Evolutionary conservation across 208 protist genomes (phyloP).

Genomic region (Novymonas esmeraldas): DNA sequence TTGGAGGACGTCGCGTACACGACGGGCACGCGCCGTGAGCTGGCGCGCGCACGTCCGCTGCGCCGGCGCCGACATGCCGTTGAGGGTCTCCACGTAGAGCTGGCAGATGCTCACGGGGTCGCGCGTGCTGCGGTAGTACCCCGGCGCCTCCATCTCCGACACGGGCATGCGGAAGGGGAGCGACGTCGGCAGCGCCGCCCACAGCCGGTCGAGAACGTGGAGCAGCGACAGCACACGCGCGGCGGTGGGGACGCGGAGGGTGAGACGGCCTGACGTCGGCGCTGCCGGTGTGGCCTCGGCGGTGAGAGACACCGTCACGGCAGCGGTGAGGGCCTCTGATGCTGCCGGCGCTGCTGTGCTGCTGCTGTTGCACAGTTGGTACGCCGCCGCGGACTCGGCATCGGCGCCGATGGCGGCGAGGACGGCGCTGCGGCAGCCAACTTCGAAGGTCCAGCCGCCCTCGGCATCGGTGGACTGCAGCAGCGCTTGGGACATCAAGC

Average conservation of each 20-base stretch:
- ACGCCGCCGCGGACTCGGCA: slow-evolving; percentile 3
- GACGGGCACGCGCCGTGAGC: not conserved
- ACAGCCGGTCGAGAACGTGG: slow-evolving; percentile 56
- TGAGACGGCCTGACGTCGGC: not conserved
- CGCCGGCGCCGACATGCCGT: slow-evolving; percentile 20
- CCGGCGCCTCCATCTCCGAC: slow-evolving; percentile 67
- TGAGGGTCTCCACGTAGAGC: slow-evolving; percentile 65
- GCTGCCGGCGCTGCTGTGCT: not conserved
- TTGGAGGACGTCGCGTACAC: not conserved
- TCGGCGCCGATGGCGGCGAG: slow-evolving; percentile 11
- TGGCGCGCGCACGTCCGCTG: slow-evolving; percentile 4
- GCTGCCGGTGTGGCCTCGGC: not conserved
- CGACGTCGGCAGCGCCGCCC: slow-evolving; percentile 27
- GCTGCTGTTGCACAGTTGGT: not conserved
- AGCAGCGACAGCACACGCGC: slow-evolving; percentile 43
- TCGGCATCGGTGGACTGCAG: slow-evolving; percentile 12
- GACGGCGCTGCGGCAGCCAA: slow-evolving; percentile 7
- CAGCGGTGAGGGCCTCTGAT: not conserved
- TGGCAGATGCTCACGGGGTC: slow-evolving; percentile 53
- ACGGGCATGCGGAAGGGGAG: slow-evolving; percentile 69
- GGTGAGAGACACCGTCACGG: not conserved
- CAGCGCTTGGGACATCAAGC: slow-evolving; percentile 56
- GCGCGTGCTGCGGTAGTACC: slow-evolving; percentile 65
- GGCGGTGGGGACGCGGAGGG: slow-evolving; percentile 23
- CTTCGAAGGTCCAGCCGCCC: slow-evolving; percentile 10